Evolutionary conservation across 805 yeast species (phyloP), one percentile per base, ranked within the genome.

Genomic region (Kodamaea kaohsiungensis): DNA sequence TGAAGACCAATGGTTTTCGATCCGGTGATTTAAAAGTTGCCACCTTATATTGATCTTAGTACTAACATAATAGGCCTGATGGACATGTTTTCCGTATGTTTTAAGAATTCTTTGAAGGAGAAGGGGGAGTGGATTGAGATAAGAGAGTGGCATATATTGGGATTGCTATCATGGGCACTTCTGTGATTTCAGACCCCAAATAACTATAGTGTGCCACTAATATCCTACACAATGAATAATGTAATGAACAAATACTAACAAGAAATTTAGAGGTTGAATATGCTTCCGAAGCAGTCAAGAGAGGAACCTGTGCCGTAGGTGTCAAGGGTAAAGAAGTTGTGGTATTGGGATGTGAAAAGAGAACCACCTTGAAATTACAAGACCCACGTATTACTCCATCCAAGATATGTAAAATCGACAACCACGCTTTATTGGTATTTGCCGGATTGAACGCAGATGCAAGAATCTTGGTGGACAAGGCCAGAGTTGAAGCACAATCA

Each of bases 391-490:
- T 90, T 60, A 92, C 98, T 1, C 98, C 98, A 33, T 85, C 96
- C 55, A 95, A 95, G 75, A 91, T 95, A 63, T 90, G 96, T 67
- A 87, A 88, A 67, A 81, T 95, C 51, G 99, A 95, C 71, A 84
- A 87, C 62, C 98, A 93, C 70, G 88, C 90, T 18, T 87, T 91
- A 60, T 80, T 95, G 65, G 96, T 97, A 49, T 95, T 95, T 77
- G 97, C 99, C 45, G 99, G 99, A 2, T 81, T 95, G 69, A 93
- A 92, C 71, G 99, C 99, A n/a, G 99, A 95, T 71, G 97, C 98
- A 15, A 83, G 99, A 69, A 86, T 95, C 53, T 81, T 95, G 61
- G 90, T 95, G 53, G 98, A 95, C 72, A 89, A 88, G 74, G 98
- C 99, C 10, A 84, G 98, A 66, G 87, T 93, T 22, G 98, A 95